These are phyloP conservation scores for Colletotrichum lindemuthianum DNA, from an alignment of 2,329 filamentous ascomycete species.

Conservation along the genomic window DNA sequence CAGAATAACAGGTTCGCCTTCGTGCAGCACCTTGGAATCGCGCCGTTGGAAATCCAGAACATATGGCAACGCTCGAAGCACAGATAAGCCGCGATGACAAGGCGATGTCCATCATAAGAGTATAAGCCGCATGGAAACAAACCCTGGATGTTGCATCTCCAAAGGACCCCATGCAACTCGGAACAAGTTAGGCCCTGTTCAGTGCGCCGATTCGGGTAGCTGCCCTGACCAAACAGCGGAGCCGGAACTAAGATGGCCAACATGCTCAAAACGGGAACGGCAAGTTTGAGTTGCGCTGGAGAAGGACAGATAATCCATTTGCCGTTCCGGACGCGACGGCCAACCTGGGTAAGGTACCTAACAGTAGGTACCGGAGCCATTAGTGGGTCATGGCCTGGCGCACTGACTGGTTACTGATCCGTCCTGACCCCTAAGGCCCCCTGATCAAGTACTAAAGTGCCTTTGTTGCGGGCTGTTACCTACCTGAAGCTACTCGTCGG, in stretches of 20 bases:
- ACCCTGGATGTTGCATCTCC: no score
- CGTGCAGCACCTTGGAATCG: no score
- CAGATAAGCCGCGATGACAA: no score
- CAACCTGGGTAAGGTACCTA: no score
- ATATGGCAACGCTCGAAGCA: no score
- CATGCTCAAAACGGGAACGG: slow-evolving; percentile 22
- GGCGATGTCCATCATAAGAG: no score
- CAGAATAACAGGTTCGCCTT: no score
- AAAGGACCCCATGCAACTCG: neutral
- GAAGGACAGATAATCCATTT: slow-evolving; percentile 37
- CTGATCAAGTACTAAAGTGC: neutral
- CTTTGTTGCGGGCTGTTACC: neutral
- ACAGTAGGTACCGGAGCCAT: neutral
- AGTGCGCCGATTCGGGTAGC: slow-evolving; percentile 1
- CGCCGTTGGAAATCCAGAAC: no score
- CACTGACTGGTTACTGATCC: slow-evolving; percentile 23
- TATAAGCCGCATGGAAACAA: no score
- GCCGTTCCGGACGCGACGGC: slow-evolving; percentile 26
- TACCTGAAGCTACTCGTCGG: neutral
- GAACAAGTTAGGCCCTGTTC: neutral
- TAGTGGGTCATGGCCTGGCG: slow-evolving; percentile 13
- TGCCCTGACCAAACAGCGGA: slow-evolving; percentile 5
- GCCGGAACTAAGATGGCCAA: neutral
- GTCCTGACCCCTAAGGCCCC: slow-evolving; percentile 34
- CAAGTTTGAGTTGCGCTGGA: slow-evolving; percentile 23